phyloP scores from a whole-genome alignment of 148 eudicot genomes.

The Spergularia marina region DNA sequence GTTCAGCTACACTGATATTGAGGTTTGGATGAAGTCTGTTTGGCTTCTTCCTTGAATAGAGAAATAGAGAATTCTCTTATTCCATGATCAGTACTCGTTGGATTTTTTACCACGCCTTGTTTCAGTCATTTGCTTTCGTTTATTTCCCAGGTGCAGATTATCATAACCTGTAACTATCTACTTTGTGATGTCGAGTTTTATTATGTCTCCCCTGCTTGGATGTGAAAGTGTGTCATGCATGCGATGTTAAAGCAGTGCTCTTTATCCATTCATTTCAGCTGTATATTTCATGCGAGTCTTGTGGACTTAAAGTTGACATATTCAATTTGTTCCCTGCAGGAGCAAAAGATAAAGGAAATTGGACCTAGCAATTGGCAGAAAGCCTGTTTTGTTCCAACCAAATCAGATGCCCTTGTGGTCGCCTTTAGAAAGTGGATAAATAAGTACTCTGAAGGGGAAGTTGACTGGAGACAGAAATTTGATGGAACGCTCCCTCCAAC shows the following conservation, averaged over 20 bases:
- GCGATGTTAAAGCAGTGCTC: not conserved
- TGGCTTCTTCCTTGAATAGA: not conserved
- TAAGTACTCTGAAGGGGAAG: slow-evolving; percentile 59
- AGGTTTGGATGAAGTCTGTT: not conserved
- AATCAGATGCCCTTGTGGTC: slow-evolving; percentile 65
- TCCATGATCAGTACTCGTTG: too few relatives aligned
- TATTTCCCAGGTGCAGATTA: not conserved
- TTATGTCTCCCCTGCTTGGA: not conserved
- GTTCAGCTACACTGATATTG: not conserved
- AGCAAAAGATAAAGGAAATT: slow-evolving; percentile 54
- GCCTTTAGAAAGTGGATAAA: slow-evolving; percentile 75
- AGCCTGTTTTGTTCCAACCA: slow-evolving; percentile 76
- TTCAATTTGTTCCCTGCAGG: slow-evolving; percentile 35
- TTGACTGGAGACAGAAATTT: slow-evolving; percentile 63
- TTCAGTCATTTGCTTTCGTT: not conserved
- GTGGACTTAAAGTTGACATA: not conserved
- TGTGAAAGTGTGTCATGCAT: not conserved
- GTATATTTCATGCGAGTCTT: not conserved
- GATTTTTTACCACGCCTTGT: not conserved
- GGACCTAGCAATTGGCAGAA: slow-evolving; percentile 83
- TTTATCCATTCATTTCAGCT: not conserved
- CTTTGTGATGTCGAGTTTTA: not conserved
- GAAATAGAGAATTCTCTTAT: not conserved
- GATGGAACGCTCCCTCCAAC: slow-evolving; percentile 62
- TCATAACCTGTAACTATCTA: too few relatives aligned